Conservation (phyloP, 192 early-diverging fungal genomes). For the Coemansia sp. region DNA sequence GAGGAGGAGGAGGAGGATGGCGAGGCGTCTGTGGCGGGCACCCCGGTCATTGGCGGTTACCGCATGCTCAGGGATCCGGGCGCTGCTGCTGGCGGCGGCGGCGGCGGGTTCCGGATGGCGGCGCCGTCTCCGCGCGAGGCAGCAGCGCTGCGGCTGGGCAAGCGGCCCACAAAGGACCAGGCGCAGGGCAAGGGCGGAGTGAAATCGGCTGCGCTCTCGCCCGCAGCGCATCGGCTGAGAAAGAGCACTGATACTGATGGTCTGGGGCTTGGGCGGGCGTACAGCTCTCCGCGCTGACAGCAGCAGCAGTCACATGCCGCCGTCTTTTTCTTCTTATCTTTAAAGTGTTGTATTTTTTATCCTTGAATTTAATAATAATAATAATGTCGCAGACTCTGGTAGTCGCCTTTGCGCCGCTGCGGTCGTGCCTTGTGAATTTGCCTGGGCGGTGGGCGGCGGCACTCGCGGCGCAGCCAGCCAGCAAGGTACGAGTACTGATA, state of each 20-base stretch:
- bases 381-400: slow-evolving; percentile 65
- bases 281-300: slow-evolving; percentile 39
- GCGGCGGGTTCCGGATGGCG: slow-evolving; percentile 21
- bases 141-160: slow-evolving; percentile 11
- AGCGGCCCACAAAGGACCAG: not conserved
- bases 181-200: not conserved
- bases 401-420: slow-evolving; percentile 66
- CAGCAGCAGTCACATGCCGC: slow-evolving; percentile 5
- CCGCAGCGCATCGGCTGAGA: slow-evolving; percentile 40
- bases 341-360: not conserved
- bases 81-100: not conserved
- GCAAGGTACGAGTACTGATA: slow-evolving; percentile 59
- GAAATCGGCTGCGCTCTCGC: slow-evolving; percentile 31
- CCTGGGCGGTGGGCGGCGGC: slow-evolving; percentile 75
- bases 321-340: not conserved
- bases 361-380: not conserved
- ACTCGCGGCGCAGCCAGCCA: slow-evolving; percentile 60
- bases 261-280: slow-evolving; percentile 15
- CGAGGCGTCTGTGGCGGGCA: slow-evolving; percentile 16
- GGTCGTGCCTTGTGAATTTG: slow-evolving; percentile 74
- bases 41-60: slow-evolving; percentile 42
- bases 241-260: too few relatives aligned
- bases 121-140: slow-evolving; percentile 24
- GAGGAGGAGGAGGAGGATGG: slow-evolving; percentile 6
- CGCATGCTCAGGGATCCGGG: slow-evolving; percentile 22